A percentile compares a stretch with the other conserved stretches of the same genome.
Conservation (phyloP, 139 green algal genomes). For the Picochlorum costavermella region DNA sequence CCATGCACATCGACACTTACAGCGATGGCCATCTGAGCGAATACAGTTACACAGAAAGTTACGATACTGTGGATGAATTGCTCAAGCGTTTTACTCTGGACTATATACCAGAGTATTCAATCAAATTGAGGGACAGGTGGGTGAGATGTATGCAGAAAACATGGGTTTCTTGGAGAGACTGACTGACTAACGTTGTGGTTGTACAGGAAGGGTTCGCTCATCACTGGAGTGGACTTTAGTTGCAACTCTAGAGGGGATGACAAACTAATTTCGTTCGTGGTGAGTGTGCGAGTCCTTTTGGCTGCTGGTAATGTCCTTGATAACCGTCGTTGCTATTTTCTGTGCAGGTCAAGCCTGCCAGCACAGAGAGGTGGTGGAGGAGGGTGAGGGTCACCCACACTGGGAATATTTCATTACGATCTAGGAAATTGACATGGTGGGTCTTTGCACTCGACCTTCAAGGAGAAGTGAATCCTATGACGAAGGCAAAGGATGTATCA, state of each 20-base stretch:
- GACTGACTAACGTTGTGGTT: background rate
- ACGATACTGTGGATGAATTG: conserved; percentile 14
- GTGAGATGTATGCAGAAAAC: background rate
- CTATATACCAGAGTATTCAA: conserved; percentile 6
- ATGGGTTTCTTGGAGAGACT: background rate
- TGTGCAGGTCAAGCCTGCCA: conserved; percentile 25
- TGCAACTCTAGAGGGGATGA: background rate
- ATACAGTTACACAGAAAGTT: conserved; percentile 1
- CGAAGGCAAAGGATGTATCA: background rate
- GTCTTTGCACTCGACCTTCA: conserved; percentile 21
- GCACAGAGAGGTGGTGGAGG: conserved; percentile 7
- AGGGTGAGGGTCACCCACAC: conserved; percentile 12
- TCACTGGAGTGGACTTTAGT: conserved; percentile 16
- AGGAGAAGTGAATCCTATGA: conserved; percentile 19
- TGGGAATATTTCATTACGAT: conserved; percentile 23
- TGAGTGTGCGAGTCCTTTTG: background rate
- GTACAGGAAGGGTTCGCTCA: conserved; percentile 5
- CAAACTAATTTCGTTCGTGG: conserved; percentile 14
- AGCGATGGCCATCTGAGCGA: conserved; percentile 2
- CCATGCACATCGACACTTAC: conserved; percentile 7
- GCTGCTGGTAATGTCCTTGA: background rate
- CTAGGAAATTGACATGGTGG: conserved; percentile 20
- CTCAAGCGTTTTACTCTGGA: conserved; percentile 29
- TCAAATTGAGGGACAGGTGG: conserved; percentile 16
- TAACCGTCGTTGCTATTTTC: background rate